Conservation (phyloP, 495 filamentous ascomycete species). For the Daldinia vernicosa region DNA sequence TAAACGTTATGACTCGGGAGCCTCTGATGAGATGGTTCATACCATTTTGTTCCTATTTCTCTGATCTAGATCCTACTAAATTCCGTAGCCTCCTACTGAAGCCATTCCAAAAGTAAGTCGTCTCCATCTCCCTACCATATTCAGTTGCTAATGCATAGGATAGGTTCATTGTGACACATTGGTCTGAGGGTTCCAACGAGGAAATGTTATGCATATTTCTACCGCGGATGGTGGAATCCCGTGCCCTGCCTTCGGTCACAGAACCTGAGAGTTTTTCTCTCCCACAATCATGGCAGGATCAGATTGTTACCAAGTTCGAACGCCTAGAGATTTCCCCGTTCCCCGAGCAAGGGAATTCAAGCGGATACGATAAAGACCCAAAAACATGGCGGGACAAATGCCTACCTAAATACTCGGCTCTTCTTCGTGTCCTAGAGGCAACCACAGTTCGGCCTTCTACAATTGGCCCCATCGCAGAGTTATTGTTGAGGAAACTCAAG, state of each 20-base stretch:
- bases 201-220: conserved; percentile 73
- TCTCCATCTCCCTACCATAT: background rate
- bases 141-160: conserved; percentile 34
- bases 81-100: conserved; percentile 81
- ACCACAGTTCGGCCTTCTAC: conserved; percentile 63
- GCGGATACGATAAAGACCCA: conserved; percentile 58
- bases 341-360: conserved; percentile 57
- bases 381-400: conserved; percentile 65
- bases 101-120: conserved; percentile 77
- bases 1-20: conserved; percentile 69
- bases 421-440: conserved; percentile 58
- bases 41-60: conserved; percentile 81
- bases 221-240: conserved; percentile 69
- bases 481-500: conserved; percentile 64
- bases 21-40: conserved; percentile 75
- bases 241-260: conserved; percentile 55
- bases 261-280: conserved; percentile 67
- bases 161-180: conserved; percentile 76
- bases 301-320: conserved; percentile 71
- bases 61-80: conserved; percentile 74
- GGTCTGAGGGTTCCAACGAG: conserved; percentile 69
- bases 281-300: conserved; percentile 73
- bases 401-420: conserved; percentile 63
- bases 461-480: conserved; percentile 61
- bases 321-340: conserved; percentile 63